Base-by-base conservation (phyloP, 108 stramenopile genomes). In the Nitzschia inconspicua region DNA sequence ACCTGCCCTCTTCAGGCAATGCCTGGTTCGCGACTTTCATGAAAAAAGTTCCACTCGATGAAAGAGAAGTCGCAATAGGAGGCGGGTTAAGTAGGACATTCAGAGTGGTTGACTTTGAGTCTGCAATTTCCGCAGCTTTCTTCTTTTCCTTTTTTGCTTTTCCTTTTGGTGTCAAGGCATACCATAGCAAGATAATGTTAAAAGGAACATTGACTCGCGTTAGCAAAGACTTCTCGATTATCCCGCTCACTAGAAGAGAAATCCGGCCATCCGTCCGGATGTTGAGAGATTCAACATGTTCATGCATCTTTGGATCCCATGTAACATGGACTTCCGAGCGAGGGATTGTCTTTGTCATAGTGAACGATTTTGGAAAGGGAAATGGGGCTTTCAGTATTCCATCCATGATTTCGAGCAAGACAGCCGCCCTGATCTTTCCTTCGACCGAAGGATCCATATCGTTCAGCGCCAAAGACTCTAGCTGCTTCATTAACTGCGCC, bases 361-460 rank as follows among this genome's bases (percentile, higher is more conserved):
- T 30, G 18, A 77, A 63, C 11, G 57, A 53, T 40, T 60, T 31
- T 16, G 81, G 81, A 40, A 78, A 60, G 2, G 77, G 81, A 25
- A 44, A 4, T 24, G 81, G 81, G 16, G 46, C 40, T 60, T 59
- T 64, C 6, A 76, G 52, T 9, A 82, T 34, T 2, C 61, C 68
- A 44, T 82, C 81, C 14, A 82, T 23, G 8, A 82, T 41, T 44
- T 78, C 64, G 7, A 75, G 44, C 51, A 82, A 9, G 2, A 66
- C 62, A 2, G 68, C 70, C 0, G 81, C 81, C 26, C 81, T 65
- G 10, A 70, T 63, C 26, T 46, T 55, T 13, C 64, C 44, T 20
- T 78, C 77, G 10, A 78, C 41, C 7, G 73, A 57, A 3, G 47
- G 29, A 30, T 55, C 58, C 57, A 80, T 44, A 10, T 57, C 43